Base-by-base conservation (phyloP, 371 early-diverging fungal species). In the Caulochytrium protostelioides region DNA sequence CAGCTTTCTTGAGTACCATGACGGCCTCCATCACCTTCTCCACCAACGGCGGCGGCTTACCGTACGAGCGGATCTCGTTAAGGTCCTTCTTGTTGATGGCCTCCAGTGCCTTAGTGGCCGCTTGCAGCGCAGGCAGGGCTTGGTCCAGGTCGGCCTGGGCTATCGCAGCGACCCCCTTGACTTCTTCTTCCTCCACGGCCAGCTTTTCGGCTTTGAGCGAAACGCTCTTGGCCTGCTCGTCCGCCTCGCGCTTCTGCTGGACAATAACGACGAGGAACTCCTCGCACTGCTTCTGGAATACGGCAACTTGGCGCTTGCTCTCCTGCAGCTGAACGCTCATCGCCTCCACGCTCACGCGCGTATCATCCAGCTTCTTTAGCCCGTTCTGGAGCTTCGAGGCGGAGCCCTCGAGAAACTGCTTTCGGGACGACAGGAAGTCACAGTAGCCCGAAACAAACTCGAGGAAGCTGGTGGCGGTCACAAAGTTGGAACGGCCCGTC, bases 21-120 rank as follows among this genome's bases (percentile, higher is more conserved):
- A 68, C 66, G 5, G 57, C 69, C 35, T 68, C 69, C 57, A 68
- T 55, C 28, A 66, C 66, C 37, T 66, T 68, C 35, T 66, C 66
- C 3, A 68, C 64, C 3, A 66, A 42, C 8, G 58, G 59, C 1
- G 65, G 68, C 9, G 64, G 64, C 35, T 65, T 62, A 2, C 59
- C 66, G 36, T 62, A 62, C 4, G 60, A 60, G 13, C 54, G 31
- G 28, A 62, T 59, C 30, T 50, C 55, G 19, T 59, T 49, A 30
- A 68, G 40, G 37, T 68, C 69, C 38, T 68, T 68, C 41, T 66
- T 68, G 53, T 63, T 66, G 20, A 68, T 47, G 15, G 49, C 50
- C 36, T 68, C 64, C n/a, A 68, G 46, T 0, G 67, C 69, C 28
- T 64, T 57, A 23, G 54, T 54, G 13, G 69, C 69, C 6, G 55